Percentiles rank a stretch among this genome's conserved stretches.
These are phyloP conservation scores for Loxodes magnus DNA, from an alignment of 73 alveolate genomes.

Conservation along the genomic window DNA sequence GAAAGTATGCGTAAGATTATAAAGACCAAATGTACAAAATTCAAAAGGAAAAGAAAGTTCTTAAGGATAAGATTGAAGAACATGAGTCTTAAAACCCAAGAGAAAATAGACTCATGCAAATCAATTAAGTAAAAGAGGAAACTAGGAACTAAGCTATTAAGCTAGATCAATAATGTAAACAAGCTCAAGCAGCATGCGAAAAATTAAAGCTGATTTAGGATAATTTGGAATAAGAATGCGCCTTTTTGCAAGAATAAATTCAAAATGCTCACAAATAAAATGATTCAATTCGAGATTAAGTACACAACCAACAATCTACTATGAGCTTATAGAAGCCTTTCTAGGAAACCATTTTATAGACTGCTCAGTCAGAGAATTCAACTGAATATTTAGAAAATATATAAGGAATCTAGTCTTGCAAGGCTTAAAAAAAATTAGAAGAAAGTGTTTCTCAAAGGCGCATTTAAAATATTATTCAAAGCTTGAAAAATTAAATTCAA, in stretches of 20 bases:
- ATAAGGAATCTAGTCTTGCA: neutral
- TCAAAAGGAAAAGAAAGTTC: conserved; percentile 23
- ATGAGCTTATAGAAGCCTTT: too few relatives aligned
- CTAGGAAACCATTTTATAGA: neutral
- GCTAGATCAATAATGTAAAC: conserved; percentile 33
- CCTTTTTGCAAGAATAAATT: conserved; percentile 6
- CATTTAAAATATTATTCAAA: neutral
- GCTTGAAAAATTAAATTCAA: conserved; percentile 1
- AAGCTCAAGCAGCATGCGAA: conserved; percentile 24
- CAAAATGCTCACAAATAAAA: neutral
- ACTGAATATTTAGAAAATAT: neutral
- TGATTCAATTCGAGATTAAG: neutral
- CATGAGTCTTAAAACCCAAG: conserved; percentile 29
- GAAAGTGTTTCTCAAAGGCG: neutral
- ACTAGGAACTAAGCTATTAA: conserved; percentile 39
- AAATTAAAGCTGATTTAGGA: conserved; percentile 1
- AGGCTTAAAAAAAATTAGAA: neutral
- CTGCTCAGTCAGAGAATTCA: neutral
- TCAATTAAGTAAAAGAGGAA: conserved; percentile 37
- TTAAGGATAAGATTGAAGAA: conserved; percentile 40
- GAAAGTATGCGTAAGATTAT: too few relatives aligned
- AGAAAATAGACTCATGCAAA: conserved; percentile 24
- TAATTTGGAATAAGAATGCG: conserved; percentile 8
- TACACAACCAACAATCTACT: neutral
- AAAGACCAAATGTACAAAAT: conserved; percentile 27